Evolutionary conservation across 306 rosid genomes (phyloP), one percentile per base, ranked within the genome.

Genomic region (Cicer pinnatifidum): DNA sequence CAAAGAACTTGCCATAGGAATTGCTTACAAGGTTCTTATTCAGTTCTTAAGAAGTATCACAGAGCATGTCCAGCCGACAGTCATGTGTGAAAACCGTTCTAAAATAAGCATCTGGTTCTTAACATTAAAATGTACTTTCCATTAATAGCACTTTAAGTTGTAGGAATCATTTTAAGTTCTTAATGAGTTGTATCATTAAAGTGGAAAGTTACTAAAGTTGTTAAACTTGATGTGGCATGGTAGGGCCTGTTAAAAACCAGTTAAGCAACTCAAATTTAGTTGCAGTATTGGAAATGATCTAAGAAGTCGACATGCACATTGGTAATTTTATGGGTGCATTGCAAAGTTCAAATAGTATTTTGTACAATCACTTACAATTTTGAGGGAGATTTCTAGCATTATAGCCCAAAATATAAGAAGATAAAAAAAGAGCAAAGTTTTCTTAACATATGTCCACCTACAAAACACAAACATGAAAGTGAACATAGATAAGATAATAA

Each of bases 361-460:
- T 43, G 13, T 50, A 45, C 13, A 78, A 50, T 23, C 10, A 59
- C 37, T 16, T 20, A 69, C 46, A 56, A 9, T 60, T 67, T 5
- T 16, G 19, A 11, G 63, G 76, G 63, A 44, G 40, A 50, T 43
- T 47, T 51, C 23, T 23, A 41, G 53, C 48, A 68, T 12, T 68
- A 68, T 58, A 12, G 28, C 8, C 28, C 40, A 20, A 41, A 11
- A 45, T 6, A 46, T 23, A 46, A 7, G 7, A 13, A 33, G 17
- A 7, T 28, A 11, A 53, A 47, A 9, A 28, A 9, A 43, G 45
- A 47, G n/a, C 58, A 68, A 47, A 13, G 11, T 11, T 35, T 66
- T 79, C 19, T n/a, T 56, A 72, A 9, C 9, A 52, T 68, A 10
- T 60, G 59, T 61, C 41, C 45, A 9, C 15, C 20, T 67, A n/a